Percentiles rank a stretch among this genome's conserved stretches.
These are phyloP conservation scores for Delitschia confertaspora DNA, from an alignment of 495 filamentous ascomycete species.

Conservation along the genomic window DNA sequence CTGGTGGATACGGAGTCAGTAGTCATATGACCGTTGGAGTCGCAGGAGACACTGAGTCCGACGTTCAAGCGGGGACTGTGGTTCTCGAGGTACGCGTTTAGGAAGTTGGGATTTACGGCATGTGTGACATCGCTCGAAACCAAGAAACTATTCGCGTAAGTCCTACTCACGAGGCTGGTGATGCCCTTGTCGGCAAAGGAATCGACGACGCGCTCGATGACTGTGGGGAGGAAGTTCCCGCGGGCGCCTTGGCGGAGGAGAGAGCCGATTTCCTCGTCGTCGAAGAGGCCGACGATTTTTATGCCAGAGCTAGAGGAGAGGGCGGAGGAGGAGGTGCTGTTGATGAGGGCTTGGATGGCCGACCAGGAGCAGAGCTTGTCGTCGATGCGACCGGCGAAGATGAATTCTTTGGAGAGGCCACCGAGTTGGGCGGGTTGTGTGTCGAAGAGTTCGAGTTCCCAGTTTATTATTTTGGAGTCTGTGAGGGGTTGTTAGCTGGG, in stretches of 20 bases:
- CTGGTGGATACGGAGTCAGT: slow-evolving; percentile 75
- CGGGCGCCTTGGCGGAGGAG: slow-evolving; percentile 81
- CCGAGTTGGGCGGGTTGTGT: slow-evolving; percentile 75
- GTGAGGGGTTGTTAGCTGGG: slow-evolving; percentile 4
- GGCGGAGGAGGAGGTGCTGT: slow-evolving; percentile 41
- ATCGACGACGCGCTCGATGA: slow-evolving; percentile 73
- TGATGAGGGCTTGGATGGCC: slow-evolving; percentile 76
- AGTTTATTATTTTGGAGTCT: slow-evolving; percentile 68
- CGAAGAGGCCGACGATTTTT: slow-evolving; percentile 83
- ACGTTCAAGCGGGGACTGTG: slow-evolving; percentile 86
- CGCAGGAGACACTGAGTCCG: slow-evolving; percentile 74
- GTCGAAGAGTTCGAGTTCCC: slow-evolving; percentile 97
- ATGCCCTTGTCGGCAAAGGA: slow-evolving; percentile 43
- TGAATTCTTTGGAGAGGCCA: slow-evolving; percentile 85
- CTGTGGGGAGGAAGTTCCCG: slow-evolving; percentile 73
- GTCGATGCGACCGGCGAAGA: slow-evolving; percentile 90
- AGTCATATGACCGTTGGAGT: slow-evolving; percentile 87
- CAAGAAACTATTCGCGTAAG: slow-evolving; percentile 87
- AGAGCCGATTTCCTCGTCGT: slow-evolving; percentile 93
- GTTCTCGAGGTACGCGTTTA: slow-evolving; percentile 66
- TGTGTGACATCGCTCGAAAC: slow-evolving; percentile 90
- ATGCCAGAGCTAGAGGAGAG: slow-evolving; percentile 41
- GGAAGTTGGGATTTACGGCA: slow-evolving; percentile 91
- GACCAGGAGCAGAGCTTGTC: slow-evolving; percentile 95
- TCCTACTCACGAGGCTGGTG: slow-evolving; percentile 61